Base-by-base conservation (phyloP, 805 yeast species). In the Ogataea henricii region DNA sequence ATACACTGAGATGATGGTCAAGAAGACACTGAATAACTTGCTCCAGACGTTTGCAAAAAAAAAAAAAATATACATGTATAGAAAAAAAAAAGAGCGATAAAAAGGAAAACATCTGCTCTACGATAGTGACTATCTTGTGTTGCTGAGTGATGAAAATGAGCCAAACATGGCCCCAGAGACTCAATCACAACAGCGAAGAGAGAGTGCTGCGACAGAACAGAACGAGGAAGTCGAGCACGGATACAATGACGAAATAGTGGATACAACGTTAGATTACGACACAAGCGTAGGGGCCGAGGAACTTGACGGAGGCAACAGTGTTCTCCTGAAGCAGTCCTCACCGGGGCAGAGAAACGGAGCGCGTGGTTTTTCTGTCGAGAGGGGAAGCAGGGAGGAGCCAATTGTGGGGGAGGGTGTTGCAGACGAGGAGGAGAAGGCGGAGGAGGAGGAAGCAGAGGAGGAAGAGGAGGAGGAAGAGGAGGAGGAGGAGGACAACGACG, bases 401-500 rank as follows among this genome's bases (percentile, higher is more conserved):
- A n/a, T n/a, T n/a, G n/a, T n/a, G n/a, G 41, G 12, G 38, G 39
- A 16, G 54, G 42, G 6, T 62, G 32, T 75, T 72, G 0, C 74
- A 75, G 1, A 25, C 10, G 35, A 8, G 7, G 40, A 45, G 34
- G 46, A 43, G 7, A 43, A 42, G 14, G 45, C 35, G 12, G 54
- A 46, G 3, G 49, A 38, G 4, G 52, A 47, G 12, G 59, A 46
- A 17, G 67, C 55, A 2, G 68, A 60, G 0, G 69, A 61, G 2
- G 69, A 57, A 1, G 69, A 63, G 1, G 74, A 66, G 1, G 74
- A 71, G 1, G 71, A 64, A 1, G 74, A 68, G 0, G 74, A 63
- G 2, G 78, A 71, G 1, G 80, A 57, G 1, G 69, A 63, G 1
- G 74, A 65, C 1, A 74, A 71, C 1, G 71, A 63, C 1, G 73